Base-by-base conservation (phyloP, 139 green algal genomes). In the Prasinococcaceae sp. region DNA sequence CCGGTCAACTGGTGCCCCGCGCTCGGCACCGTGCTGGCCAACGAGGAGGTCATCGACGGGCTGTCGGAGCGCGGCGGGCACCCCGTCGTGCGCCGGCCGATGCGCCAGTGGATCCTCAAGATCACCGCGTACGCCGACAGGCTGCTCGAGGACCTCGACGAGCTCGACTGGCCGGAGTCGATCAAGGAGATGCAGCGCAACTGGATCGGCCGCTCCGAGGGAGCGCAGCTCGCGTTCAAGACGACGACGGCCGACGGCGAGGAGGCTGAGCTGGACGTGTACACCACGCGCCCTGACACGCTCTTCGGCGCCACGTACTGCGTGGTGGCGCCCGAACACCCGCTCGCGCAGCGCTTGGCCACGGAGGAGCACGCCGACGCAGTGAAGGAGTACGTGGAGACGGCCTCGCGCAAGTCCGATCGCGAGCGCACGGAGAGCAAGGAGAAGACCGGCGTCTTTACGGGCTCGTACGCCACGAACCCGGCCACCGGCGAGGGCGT, bases 101-200 rank as follows among this genome's bases (percentile, higher is more conserved):
- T 98, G 89, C 85, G 82, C 60, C 90, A 82, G 71, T 98, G 90
- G 90, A 97, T 98, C 87, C 76, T 98, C 47, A 67, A 69, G 14
- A 98, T 98, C 75, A 97, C 90, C 0, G 70, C 58, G 0, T 97
- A 95, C 55, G 90, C 85, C 2, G 90, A 98, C 66, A 60, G 87
- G 28, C 76, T 98, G 63, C 74, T 98, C 49, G 60, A 76, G 2
- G 87, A 94, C 60, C 69, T 98, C 49, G 83, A 96, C 23, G 65
- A 37, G 2, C 61, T 98, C 43, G 87, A 98, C 65, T 98, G 90
- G 90, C 62, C 68, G 0, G 84, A 95, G 16, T 82, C 62, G 55
- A 93, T 97, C 68, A 96, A 96, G 74, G 87, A 94, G 53, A 96
- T 97, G 89, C 90, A 98, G 75, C 73, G 87, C 29, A 97, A 97